Conservation (phyloP, 495 filamentous ascomycete genomes). For the Opeltia flavorubescens region DNA sequence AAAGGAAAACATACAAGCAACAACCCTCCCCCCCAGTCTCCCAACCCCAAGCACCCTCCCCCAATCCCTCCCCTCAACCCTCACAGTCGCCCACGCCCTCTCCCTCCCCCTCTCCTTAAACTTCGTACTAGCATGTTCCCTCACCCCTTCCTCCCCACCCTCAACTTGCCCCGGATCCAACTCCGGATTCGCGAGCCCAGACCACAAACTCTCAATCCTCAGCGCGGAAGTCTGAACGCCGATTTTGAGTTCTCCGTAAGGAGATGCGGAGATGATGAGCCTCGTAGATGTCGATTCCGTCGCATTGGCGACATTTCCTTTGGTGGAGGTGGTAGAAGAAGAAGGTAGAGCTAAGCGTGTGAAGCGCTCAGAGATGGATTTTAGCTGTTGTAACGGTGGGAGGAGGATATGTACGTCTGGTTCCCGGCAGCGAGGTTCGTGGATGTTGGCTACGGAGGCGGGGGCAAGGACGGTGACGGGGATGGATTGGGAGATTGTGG, state of each 20-base stretch:
- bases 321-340: constrained; percentile 4
- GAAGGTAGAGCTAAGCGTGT: constrained; percentile 51
- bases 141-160: constrained; percentile 45
- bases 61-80: constrained; percentile 89
- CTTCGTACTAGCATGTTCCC: constrained; percentile 57
- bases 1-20: constrained; percentile 51
- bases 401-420: constrained; percentile 90
- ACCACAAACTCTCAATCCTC: constrained; percentile 71
- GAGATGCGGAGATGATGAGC: constrained; percentile 73
- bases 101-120: constrained; percentile 50
- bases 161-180: constrained; percentile 59
- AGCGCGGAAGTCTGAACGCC: constrained; percentile 64
- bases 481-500: constrained; percentile 86
- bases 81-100: constrained; percentile 67
- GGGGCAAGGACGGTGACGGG: constrained; percentile 81
- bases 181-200: constrained; percentile 66
- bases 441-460: constrained; percentile 64
- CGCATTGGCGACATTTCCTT: constrained; percentile 15
- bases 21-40: constrained; percentile 70
- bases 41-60: constrained; percentile 81
- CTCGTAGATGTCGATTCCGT: constrained; percentile 41
- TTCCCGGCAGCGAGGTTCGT: constrained; percentile 79
- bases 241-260: constrained; percentile 73
- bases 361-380: constrained; percentile 85
- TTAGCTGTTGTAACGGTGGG: constrained; percentile 68